Evolutionary conservation across 768 basidiomycete genomes (phyloP), one percentile per base, ranked within the genome.

Genomic region (Leccinum truebloodii): DNA sequence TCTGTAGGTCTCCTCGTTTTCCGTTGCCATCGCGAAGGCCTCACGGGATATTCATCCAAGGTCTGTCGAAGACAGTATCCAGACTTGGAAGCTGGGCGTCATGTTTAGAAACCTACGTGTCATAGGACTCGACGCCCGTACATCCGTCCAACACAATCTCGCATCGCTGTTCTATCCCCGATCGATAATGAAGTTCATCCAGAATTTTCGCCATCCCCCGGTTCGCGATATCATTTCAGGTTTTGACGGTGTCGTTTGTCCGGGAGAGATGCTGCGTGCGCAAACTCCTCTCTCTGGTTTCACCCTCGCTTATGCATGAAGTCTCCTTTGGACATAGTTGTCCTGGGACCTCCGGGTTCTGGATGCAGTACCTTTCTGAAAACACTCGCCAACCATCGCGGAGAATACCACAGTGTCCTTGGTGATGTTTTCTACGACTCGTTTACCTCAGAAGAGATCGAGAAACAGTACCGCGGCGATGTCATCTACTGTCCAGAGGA

Each of bases 211-310:
- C 26, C 86, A 88, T 55, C 90, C 90, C 3, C 83, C 85, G 3
- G 72, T 88, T 8, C 81, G 85, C 12, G 82, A 80, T 59, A 22
- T 22, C 22, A 22, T 22, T 22, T 22, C 22, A 20, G 81, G 78
- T 13, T 86, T 91, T 60, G 84, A 87, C 46, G 89, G 88, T 9
- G 77, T 84, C 2, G 79, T 90, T 14, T 78, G 82, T 4, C 83
- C 87, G 0, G 88, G 88, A 14, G 88, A 92, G 74, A 90, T 92
- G 90, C 79, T 90, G 35, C 77, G 90, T 86, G 65, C 64, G 79
- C 80, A 77, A 78, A 3, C 28, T 6, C 7, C 6, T 8, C 18
- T 41, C 24, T n/a, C 4, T 6, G 8, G 5, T 54, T 35, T 26
- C 55, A 24, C 30, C 16, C 14, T 22, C 28, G 5, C 12, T 18